Base-by-base conservation (phyloP, 1,284 basidiomycete genomes). In the Ceratorhiza oryzae-sativae region DNA sequence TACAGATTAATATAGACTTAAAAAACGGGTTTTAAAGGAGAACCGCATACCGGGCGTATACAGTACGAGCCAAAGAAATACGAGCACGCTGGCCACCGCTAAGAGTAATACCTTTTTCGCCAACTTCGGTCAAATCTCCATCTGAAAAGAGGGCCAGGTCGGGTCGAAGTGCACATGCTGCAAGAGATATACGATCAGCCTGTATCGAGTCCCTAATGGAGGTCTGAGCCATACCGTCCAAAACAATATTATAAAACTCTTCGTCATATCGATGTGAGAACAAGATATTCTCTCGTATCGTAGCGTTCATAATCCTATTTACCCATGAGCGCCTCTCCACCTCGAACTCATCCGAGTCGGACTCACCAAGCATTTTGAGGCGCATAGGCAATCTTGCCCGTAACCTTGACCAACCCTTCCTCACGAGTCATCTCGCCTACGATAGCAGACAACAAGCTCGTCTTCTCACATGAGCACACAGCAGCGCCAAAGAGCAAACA, bases 241-340 rank as follows among this genome's bases (percentile, higher is more conserved):
- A 78, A n/a, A 92, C 90, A 18, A 88, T 76, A 68, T 90, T 85
- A 76, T 92, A 93, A 75, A 91, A 93, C 0, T 81, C 83, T 74
- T 92, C 89, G 71, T 97, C 93, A 74, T 91, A 97, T 74, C 89
- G 86, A 79, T 95, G 92, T 8, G 91, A 95, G 81, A 98, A 98
- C 41, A 94, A 78, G 73, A 97, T 97, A 77, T 97, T 97, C 65
- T 95, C 92, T 65, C 90, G 87, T 70, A 97, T 87, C 0, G 92
- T 90, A 0, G 92, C 88, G 1, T 91, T 93, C 79, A 95, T 85
- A 62, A 95, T 88, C 92, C 91, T 90, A 51, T 13, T 20, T 71
- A 20, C 72, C 49, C 18, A 67, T 73, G 41, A 71, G 61, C 48
- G 5, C 18, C 62, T 27, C 49, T 12, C 25, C 5, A 34, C 15